These are phyloP conservation scores for Penicillium macrosclerotiorum DNA, from an alignment of 495 filamentous ascomycete genomes.

Conservation along the genomic window DNA sequence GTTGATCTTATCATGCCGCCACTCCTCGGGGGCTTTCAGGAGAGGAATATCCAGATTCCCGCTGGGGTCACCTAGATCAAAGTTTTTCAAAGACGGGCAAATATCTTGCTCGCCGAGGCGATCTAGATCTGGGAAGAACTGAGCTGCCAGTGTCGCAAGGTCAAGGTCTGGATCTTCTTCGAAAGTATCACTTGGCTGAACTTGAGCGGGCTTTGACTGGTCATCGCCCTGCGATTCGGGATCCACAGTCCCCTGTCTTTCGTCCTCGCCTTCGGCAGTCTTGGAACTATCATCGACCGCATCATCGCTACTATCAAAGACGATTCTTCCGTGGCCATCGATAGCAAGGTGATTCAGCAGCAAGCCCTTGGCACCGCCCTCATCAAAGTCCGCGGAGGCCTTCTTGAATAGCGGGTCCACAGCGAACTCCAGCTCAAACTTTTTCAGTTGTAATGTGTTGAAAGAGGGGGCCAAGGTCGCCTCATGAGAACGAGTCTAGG, in stretches of 20 bases:
- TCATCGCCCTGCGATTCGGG: slow-evolving; percentile 29
- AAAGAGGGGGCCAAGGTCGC: slow-evolving; percentile 88
- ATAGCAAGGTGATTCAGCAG: slow-evolving; percentile 94
- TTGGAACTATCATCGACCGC: slow-evolving; percentile 59
- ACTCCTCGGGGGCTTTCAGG: slow-evolving; percentile 84
- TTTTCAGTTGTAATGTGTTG: slow-evolving; percentile 85
- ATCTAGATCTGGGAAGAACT: slow-evolving; percentile 85
- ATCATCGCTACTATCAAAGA: slow-evolving; percentile 98
- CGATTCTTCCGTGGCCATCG: slow-evolving; percentile 85
- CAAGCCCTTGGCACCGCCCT: slow-evolving; percentile 94
- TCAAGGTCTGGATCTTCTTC: slow-evolving; percentile 72
- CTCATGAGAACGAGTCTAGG: slow-evolving; percentile 79
- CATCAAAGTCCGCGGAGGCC: slow-evolving; percentile 95
- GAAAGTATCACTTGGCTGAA: slow-evolving; percentile 45
- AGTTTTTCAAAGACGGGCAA: slow-evolving; percentile 89
- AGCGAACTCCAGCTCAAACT: slow-evolving; percentile 94
- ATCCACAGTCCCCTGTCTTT: slow-evolving; percentile 29
- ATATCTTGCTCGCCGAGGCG: slow-evolving; percentile 82
- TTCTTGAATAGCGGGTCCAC: slow-evolving; percentile 99
- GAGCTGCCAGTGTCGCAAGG: slow-evolving; percentile 63
- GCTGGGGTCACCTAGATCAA: slow-evolving; percentile 82
- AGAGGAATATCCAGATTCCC: slow-evolving; percentile 89
- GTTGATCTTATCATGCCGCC: slow-evolving; percentile 60
- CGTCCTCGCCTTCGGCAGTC: slow-evolving; percentile 48
- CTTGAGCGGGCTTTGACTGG: slow-evolving; percentile 20